A percentile compares a stretch with the other conserved stretches of the same genome.
These are phyloP conservation scores for Huntiella abstrusa DNA, from an alignment of 2,329 filamentous ascomycete species.

Conservation along the genomic window DNA sequence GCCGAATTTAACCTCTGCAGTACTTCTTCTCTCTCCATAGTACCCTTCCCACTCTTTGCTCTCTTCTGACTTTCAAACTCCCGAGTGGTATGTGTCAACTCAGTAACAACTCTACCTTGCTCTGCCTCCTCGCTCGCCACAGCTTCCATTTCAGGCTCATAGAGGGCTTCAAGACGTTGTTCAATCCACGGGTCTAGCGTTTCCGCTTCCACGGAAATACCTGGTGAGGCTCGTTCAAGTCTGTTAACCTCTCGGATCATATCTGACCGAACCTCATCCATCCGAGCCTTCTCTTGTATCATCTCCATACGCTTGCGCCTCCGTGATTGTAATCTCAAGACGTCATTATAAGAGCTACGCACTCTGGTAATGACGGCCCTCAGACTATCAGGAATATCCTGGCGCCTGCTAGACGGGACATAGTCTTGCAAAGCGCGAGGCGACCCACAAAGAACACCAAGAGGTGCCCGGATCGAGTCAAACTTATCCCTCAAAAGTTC, in stretches of 20 bases:
- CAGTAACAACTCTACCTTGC: slow-evolving; percentile 51
- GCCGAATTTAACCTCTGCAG: slow-evolving; percentile 78
- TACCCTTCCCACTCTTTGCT: slow-evolving; percentile 38
- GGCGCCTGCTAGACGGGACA: slow-evolving; percentile 67
- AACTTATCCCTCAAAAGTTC: slow-evolving; percentile 57
- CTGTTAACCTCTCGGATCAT: slow-evolving; percentile 68
- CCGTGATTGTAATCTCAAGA: slow-evolving; percentile 63
- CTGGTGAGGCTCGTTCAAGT: slow-evolving; percentile 69
- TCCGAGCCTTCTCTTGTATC: slow-evolving; percentile 58
- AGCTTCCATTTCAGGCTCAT: slow-evolving; percentile 58
- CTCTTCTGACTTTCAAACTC: slow-evolving; percentile 58
- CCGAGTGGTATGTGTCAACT: slow-evolving; percentile 56
- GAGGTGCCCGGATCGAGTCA: slow-evolving; percentile 51
- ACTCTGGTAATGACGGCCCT: slow-evolving; percentile 62
- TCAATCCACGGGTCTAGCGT: slow-evolving; percentile 91
- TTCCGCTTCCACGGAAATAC: slow-evolving; percentile 65
- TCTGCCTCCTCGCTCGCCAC: slow-evolving; percentile 54
- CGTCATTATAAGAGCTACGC: slow-evolving; percentile 66
- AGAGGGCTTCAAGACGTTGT: slow-evolving; percentile 51
- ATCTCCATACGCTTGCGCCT: slow-evolving; percentile 62
- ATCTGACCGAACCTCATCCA: slow-evolving; percentile 75
- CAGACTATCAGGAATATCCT: slow-evolving; percentile 60
- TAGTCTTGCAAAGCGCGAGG: slow-evolving; percentile 71
- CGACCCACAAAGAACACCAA: slow-evolving; percentile 58
- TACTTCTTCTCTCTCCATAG: slow-evolving; percentile 63